Base-by-base conservation (phyloP, 768 basidiomycete genomes). In the Collybia mongolica region DNA sequence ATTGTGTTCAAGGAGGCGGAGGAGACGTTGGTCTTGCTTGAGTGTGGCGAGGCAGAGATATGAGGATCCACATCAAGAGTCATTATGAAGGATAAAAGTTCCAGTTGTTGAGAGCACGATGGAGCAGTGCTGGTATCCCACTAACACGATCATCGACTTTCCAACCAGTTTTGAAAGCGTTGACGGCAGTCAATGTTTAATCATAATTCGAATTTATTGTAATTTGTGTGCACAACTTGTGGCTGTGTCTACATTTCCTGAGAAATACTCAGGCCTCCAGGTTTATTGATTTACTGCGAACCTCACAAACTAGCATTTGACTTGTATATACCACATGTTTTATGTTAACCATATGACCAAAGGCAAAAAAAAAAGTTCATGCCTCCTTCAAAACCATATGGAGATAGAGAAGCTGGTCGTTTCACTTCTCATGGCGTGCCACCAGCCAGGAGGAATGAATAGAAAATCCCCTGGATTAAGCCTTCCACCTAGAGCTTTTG, bases 381-480 rank as follows among this genome's bases (percentile, higher is more conserved):
- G 15, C 54, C 46, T 5, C 5, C 7, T 32, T 67, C 70, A 95
- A 66, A 92, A 95, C 91, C 92, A 94, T 79, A 93, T 87, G 26
- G 93, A 95, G 40, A 94, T 77, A 38, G 92, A 94, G 63, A 91
- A 86, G 69, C 91, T 93, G 35, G 75, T 82, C 19, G 80, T 79
- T 69, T 91, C 90, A 65, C 84, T 86, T 55, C 84, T 81, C 88
- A 93, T 90, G 15, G 86, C 88, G 66, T 96, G 93, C 93, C 93
- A 96, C 93, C 93, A 96, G 23, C 90, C 85, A 3, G 90, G 88
- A 17, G 96, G 96, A 56, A 98, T 86, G 63, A 90, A 88, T 39
- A 98, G 71, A 39, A 95, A 49, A 67, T 98, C 96, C 0, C 95
- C 96, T 1, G 93, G 85, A 47, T 76, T 70, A 1, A 98, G 73